Evolutionary conservation across 495 filamentous ascomycete genomes (phyloP).

Genomic region (Talaromyces ruber): DNA sequence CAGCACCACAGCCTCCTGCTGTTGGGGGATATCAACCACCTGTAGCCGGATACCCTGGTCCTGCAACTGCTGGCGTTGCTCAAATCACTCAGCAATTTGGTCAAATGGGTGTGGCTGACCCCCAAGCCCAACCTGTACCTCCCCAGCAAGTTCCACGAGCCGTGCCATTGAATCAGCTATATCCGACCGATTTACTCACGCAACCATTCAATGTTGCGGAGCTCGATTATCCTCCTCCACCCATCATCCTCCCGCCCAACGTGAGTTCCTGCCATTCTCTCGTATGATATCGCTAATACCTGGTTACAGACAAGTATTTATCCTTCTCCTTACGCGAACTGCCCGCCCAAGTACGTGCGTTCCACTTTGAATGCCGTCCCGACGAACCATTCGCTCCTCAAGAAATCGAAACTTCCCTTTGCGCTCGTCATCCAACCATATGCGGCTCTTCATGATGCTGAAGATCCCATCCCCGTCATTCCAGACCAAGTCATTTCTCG

Average conservation of each 20-base stretch:
- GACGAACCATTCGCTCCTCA: slow-evolving; percentile 81
- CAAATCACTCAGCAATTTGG: slow-evolving; percentile 78
- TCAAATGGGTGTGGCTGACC: slow-evolving; percentile 64
- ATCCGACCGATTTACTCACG: slow-evolving; percentile 81
- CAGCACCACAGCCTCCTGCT: slow-evolving; percentile 18
- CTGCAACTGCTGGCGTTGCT: slow-evolving; percentile 48
- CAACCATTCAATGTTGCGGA: slow-evolving; percentile 92
- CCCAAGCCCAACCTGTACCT: slow-evolving; percentile 43
- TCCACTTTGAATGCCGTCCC: slow-evolving; percentile 92
- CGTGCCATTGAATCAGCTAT: slow-evolving; percentile 72
- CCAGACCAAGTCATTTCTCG: slow-evolving; percentile 96
- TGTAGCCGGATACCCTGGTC: slow-evolving; percentile 54
- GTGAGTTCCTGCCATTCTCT: slow-evolving; percentile 43
- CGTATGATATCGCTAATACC: slow-evolving; percentile 16
- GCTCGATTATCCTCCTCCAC: slow-evolving; percentile 84
- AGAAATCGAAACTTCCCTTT: slow-evolving; percentile 93
- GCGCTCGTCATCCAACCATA: slow-evolving; percentile 96
- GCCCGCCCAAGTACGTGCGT: slow-evolving; percentile 86
- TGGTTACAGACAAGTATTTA: slow-evolving; percentile 72
- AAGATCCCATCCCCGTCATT: slow-evolving; percentile 84
- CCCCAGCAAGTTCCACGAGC: slow-evolving; percentile 44
- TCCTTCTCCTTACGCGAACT: slow-evolving; percentile 86
- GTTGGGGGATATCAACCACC: slow-evolving; percentile 57
- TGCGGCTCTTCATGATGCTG: slow-evolving; percentile 80
- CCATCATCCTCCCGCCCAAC: slow-evolving; percentile 83